Evolutionary conservation across 441 rosid species (phyloP).

Genomic region (Aquilaria agallochum): DNA sequence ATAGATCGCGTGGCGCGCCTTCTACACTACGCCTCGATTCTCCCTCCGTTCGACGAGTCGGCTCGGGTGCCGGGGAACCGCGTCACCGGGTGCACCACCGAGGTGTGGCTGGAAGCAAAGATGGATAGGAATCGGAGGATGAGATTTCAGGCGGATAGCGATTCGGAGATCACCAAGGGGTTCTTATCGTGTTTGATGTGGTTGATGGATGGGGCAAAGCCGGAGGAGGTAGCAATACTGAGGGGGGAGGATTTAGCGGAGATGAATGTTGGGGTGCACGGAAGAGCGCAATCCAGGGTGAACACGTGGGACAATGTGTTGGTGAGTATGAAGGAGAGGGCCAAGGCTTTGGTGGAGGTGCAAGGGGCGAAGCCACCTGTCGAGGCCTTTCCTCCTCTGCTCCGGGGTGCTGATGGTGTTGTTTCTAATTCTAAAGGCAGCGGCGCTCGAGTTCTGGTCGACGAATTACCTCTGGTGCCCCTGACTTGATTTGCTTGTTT

Average conservation of each 20-base stretch:
- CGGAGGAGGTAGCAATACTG: conserved; percentile 67
- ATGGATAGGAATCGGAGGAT: conserved; percentile 51
- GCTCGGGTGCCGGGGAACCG: conserved; percentile 52
- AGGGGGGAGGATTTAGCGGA: conserved; percentile 56
- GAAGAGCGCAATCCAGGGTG: conserved; percentile 56
- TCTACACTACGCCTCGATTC: conserved; percentile 55
- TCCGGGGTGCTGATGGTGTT: conserved; percentile 1
- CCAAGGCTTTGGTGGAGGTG: conserved; percentile 31
- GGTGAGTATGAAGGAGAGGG: conserved; percentile 58
- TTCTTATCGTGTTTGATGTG: conserved; percentile 71
- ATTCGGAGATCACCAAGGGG: conserved; percentile 84
- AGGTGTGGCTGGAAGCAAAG: conserved; percentile 72
- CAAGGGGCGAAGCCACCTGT: conserved; percentile 8
- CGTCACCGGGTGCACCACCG: conserved; percentile 80
- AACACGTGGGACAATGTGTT: conserved; percentile 90
- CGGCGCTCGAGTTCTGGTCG: conserved; percentile 13
- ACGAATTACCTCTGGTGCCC: background rate
- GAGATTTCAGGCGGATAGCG: conserved; percentile 77
- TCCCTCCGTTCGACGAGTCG: conserved; percentile 59
- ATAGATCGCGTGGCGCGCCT: conserved; percentile 81
- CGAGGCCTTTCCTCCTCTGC: conserved; percentile 6
- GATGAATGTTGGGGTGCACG: conserved; percentile 59
- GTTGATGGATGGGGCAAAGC: conserved; percentile 73
- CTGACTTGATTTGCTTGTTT: background rate
- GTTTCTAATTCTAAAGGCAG: conserved; percentile 2